Percentiles rank a stretch among this genome's conserved stretches.
phyloP scores from a whole-genome alignment of 2,329 filamentous ascomycete species.

The Pseudocercospora ulei region DNA sequence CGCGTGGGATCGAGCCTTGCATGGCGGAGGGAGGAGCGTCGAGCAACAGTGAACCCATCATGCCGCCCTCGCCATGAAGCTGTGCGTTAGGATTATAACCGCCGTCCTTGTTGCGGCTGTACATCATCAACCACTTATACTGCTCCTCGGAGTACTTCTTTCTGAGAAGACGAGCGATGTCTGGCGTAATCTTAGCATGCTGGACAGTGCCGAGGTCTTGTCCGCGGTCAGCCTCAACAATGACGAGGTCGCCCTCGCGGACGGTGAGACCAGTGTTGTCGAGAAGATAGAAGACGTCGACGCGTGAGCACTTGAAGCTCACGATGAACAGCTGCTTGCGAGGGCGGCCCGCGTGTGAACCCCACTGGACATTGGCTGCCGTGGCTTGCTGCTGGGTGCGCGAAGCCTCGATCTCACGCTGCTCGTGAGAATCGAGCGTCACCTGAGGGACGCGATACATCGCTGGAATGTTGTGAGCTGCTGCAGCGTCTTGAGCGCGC shows the following conservation, averaged over 20 bases:
- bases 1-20: slow-evolving; percentile 27
- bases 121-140: slow-evolving; percentile 98
- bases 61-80: slow-evolving; percentile 27
- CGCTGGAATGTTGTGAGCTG: slow-evolving; percentile 24
- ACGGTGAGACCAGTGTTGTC: slow-evolving; percentile 88
- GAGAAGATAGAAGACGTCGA: slow-evolving; percentile 94
- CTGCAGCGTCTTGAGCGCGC: slow-evolving; percentile 15
- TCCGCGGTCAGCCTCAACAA: slow-evolving; percentile 92
- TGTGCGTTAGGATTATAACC: slow-evolving; percentile 32
- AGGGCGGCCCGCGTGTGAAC: slow-evolving; percentile 34
- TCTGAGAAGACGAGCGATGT: slow-evolving; percentile 77
- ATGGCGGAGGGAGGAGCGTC: slow-evolving; percentile 24
- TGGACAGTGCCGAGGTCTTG: slow-evolving; percentile 91
- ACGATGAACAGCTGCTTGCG: slow-evolving; percentile 68
- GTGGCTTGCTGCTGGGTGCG: slow-evolving; percentile 23
- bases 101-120: slow-evolving; percentile 46
- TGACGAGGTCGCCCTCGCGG: slow-evolving; percentile 85
- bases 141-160: slow-evolving; percentile 90
- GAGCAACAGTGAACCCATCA: slow-evolving; percentile 15
- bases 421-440: slow-evolving; percentile 25
- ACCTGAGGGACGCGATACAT: slow-evolving; percentile 30
- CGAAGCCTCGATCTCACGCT: slow-evolving; percentile 20
- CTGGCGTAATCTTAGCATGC: slow-evolving; percentile 76
- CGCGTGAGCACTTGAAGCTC: slow-evolving; percentile 89
- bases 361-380: slow-evolving; percentile 27